Evolutionary conservation across 2,329 filamentous ascomycete genomes (phyloP).

Genomic region (Coniosporium tulheliwenetii): DNA sequence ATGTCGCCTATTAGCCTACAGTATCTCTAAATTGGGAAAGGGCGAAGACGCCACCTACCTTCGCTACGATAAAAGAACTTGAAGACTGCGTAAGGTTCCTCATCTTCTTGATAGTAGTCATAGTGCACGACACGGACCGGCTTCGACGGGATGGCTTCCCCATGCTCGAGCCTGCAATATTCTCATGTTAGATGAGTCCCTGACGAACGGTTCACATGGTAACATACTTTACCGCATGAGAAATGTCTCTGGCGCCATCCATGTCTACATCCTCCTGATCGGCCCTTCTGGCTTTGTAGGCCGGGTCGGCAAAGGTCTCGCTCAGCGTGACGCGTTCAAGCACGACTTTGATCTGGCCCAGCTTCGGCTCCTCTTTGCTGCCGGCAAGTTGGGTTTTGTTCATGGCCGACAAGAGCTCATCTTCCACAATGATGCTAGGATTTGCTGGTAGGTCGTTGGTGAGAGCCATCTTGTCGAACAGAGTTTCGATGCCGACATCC

Average conservation of each 20-base stretch:
- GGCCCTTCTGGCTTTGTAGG: slow-evolving; percentile 1
- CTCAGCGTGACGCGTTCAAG: slow-evolving; percentile 5
- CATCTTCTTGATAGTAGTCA: not conserved
- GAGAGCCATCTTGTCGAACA: slow-evolving; percentile 7
- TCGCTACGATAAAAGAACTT: slow-evolving; percentile 3
- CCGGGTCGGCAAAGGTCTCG: slow-evolving; percentile 1
- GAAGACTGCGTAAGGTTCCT: slow-evolving; percentile 2
- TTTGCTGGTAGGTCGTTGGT: not conserved
- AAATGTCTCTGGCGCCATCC: not conserved
- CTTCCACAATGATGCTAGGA: slow-evolving; percentile 3
- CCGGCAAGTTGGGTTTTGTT: slow-evolving; percentile 2
- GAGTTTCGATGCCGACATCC: slow-evolving; percentile 8
- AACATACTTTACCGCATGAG: not conserved
- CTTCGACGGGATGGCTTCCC: not conserved
- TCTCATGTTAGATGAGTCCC: not conserved
- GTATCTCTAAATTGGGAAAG: not conserved
- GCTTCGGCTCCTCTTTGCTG: not conserved
- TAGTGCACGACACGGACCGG: slow-evolving; percentile 1
- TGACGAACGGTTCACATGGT: not conserved
- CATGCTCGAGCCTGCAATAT: not conserved
- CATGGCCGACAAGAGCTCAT: slow-evolving; percentile 5
- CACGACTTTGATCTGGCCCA: slow-evolving; percentile 7
- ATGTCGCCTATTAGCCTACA: not conserved
- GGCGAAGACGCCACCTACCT: not conserved
- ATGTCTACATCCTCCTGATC: slow-evolving; percentile 1